A percentile compares a stretch with the other conserved stretches of the same genome.
Evolutionary conservation across 192 early-diverging fungal genomes (phyloP).

Genomic region (Podila verticillata): DNA sequence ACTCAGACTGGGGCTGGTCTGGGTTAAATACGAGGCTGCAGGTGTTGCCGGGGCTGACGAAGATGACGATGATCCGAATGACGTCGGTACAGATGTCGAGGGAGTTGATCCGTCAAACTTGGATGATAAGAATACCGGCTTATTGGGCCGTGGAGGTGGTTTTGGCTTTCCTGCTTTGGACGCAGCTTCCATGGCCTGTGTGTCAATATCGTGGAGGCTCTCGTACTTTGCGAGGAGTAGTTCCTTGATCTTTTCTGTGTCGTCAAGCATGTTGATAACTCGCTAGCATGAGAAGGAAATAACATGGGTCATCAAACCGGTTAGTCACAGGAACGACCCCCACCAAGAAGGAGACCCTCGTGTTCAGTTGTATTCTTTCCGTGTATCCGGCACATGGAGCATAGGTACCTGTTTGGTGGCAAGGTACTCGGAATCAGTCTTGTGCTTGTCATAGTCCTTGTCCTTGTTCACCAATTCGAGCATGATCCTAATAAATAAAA

Average conservation of each 20-base stretch:
- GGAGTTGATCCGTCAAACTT: conserved; percentile 14
- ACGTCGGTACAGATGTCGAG: neutral
- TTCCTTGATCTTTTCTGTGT: conserved; percentile 43
- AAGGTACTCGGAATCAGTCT: conserved; percentile 55
- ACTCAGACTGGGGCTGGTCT: neutral
- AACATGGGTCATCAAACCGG: neutral
- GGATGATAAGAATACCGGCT: conserved; percentile 36
- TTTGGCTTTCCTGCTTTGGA: conserved; percentile 38
- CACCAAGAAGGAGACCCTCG: no score
- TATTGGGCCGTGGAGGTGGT: conserved; percentile 35
- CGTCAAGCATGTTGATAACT: conserved; percentile 17
- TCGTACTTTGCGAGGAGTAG: conserved; percentile 48
- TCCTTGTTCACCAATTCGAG: conserved; percentile 55
- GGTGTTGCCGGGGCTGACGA: conserved; percentile 14
- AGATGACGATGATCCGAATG: neutral
- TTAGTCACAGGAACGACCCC: neutral
- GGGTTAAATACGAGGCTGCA: neutral
- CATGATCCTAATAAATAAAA: conserved; percentile 50
- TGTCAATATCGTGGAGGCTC: conserved; percentile 53
- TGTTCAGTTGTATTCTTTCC: no score
- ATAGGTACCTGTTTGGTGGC: conserved; percentile 52
- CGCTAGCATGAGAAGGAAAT: conserved; percentile 33
- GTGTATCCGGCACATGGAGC: neutral
- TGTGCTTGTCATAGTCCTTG: conserved; percentile 52
- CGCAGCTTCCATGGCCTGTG: conserved; percentile 33